A percentile compares a stretch with the other conserved stretches of the same genome.
phyloP scores from a whole-genome alignment of 1,139 yeast species.

The Diutina catenulata region DNA sequence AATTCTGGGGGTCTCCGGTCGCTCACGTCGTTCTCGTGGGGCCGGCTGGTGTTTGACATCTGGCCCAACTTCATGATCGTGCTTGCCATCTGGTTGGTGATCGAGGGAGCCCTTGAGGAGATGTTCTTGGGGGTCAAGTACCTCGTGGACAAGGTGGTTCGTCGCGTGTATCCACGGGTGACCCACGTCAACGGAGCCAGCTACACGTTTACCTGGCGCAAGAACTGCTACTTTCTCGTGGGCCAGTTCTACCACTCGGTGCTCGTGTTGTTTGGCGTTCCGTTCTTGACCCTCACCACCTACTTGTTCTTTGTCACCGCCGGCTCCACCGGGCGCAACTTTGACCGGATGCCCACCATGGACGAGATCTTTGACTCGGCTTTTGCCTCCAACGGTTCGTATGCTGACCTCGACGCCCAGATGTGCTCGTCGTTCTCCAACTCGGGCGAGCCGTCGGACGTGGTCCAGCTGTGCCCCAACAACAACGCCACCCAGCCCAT shows the following conservation, averaged over 20 bases:
- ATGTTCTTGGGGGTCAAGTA: conserved; percentile 10
- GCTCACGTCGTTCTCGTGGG: conserved; percentile 19
- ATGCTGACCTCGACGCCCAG: neutral
- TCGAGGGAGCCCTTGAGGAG: conserved; percentile 17
- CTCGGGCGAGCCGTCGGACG: no score
- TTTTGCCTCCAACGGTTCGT: neutral
- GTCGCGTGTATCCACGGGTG: neutral
- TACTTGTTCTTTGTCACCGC: conserved; percentile 1
- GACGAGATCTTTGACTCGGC: neutral
- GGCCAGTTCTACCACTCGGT: conserved; percentile 3
- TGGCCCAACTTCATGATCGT: conserved; percentile 37
- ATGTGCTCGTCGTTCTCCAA: no score
- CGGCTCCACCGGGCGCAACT: neutral
- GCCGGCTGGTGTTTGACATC: conserved; percentile 14
- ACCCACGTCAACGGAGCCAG: neutral
- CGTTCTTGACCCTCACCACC: conserved; percentile 2
- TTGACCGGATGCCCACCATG: neutral
- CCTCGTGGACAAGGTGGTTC: neutral
- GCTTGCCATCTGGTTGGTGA: conserved; percentile 18
- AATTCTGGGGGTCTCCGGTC: conserved; percentile 22
- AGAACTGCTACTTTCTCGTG: neutral
- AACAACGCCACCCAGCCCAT: no score
- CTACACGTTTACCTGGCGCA: neutral
- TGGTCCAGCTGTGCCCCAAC: no score
- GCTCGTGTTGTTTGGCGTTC: neutral